Percentiles rank a stretch among this genome's conserved stretches.
Evolutionary conservation across 768 basidiomycete species (phyloP).

Genomic region (Sarcomyxa edulis): DNA sequence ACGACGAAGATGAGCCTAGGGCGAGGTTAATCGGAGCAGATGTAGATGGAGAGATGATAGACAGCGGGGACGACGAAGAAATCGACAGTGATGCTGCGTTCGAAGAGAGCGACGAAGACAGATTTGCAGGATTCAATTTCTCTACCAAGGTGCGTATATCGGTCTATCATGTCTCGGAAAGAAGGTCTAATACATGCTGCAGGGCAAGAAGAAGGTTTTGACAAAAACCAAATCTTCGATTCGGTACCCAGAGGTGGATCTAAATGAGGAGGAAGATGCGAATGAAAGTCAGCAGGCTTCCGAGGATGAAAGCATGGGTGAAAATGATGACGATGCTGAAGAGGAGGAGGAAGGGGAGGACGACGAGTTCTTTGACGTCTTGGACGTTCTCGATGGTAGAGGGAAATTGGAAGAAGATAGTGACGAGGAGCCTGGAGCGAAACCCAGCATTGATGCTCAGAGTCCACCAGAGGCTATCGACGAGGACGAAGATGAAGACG

Average conservation of each 20-base stretch:
- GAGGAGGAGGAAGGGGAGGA: conserved; percentile 29
- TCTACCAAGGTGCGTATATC: conserved; percentile 31
- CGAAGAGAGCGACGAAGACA: conserved; percentile 78
- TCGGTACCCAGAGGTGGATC: conserved; percentile 52
- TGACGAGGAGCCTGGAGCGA: conserved; percentile 28
- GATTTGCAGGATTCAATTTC: conserved; percentile 59
- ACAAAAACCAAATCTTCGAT: conserved; percentile 26
- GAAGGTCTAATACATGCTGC: too few species aligned
- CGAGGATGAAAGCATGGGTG: conserved; percentile 17
- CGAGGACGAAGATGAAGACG: conserved; percentile 27
- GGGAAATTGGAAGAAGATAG: conserved; percentile 40
- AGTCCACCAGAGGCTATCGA: conserved; percentile 16
- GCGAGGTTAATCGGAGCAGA: conserved; percentile 50
- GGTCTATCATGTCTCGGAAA: background rate
- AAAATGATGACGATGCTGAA: conserved; percentile 30
- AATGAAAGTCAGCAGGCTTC: conserved; percentile 10
- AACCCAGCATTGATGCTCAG: conserved; percentile 14
- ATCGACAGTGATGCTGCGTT: conserved; percentile 83
- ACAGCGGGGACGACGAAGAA: conserved; percentile 76
- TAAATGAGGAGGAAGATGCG: conserved; percentile 52
- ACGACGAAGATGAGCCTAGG: conserved; percentile 30
- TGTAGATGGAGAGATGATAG: conserved; percentile 48
- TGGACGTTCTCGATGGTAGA: conserved; percentile 65
- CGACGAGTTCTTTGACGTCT: conserved; percentile 55
- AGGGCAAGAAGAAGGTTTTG: conserved; percentile 19